Conservation (phyloP, 2,329 filamentous ascomycete genomes). For the Neopestalotiopsis rosae region DNA sequence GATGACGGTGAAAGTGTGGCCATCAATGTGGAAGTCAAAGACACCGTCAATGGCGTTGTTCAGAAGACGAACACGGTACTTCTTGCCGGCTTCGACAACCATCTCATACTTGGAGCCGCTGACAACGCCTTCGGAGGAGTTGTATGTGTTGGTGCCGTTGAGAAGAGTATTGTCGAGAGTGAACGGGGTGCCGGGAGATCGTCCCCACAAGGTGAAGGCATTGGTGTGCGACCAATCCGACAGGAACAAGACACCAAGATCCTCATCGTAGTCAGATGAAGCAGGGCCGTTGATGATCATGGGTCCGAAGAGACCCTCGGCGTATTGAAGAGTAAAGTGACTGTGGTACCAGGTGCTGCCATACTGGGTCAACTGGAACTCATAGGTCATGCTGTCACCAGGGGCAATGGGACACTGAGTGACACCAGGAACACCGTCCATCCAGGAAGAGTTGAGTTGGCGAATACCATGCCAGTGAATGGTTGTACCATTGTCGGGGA, state of each 20-base stretch:
- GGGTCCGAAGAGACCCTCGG: constrained; percentile 61
- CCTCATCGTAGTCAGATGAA: constrained; percentile 63
- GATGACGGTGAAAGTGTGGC: constrained; percentile 60
- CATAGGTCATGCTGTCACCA: constrained; percentile 59
- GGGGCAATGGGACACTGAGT: constrained; percentile 58
- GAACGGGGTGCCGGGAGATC: constrained; percentile 37
- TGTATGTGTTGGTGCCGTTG: constrained; percentile 37
- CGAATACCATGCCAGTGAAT: constrained; percentile 69
- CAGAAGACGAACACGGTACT: constrained; percentile 51
- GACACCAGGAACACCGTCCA: constrained; percentile 60
- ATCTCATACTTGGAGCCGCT: constrained; percentile 27
- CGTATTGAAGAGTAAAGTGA: constrained; percentile 54
- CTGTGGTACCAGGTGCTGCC: constrained; percentile 66
- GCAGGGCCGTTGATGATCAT: constrained; percentile 66
- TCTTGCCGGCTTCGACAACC: constrained; percentile 43
- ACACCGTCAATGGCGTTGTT: constrained; percentile 45
- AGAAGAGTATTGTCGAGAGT: constrained; percentile 47
- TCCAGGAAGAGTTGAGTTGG: constrained; percentile 55
- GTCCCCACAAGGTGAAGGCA: constrained; percentile 40
- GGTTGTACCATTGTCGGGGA: constrained; percentile 59
- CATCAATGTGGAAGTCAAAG: constrained; percentile 42
- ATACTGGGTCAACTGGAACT: constrained; percentile 56
- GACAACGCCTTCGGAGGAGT: constrained; percentile 26
- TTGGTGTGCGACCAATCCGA: constrained; percentile 62
- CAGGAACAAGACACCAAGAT: constrained; percentile 63